These are phyloP conservation scores for Peronosclerospora sorghi DNA, from an alignment of 352 stramenopile species.

Conservation along the genomic window DNA sequence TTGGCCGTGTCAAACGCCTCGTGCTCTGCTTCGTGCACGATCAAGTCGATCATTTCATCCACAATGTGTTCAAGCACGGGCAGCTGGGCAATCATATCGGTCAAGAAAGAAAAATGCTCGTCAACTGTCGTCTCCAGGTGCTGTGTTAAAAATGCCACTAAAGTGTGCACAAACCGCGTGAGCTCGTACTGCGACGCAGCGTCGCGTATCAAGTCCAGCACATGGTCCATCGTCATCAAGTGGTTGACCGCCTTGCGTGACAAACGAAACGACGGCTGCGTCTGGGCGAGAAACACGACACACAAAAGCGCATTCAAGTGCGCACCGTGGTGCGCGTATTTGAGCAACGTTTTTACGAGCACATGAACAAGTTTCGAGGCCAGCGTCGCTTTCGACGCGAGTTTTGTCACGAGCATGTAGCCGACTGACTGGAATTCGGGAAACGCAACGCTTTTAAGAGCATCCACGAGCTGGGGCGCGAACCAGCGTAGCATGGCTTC, in stretches of 20 bases:
- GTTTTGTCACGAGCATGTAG: slow-evolving; percentile 81
- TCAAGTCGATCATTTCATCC: too few relatives aligned
- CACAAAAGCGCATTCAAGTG: slow-evolving; percentile 71
- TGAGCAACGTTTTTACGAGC: slow-evolving; percentile 63
- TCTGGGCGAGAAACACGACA: slow-evolving; percentile 64
- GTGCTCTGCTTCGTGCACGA: too few relatives aligned
- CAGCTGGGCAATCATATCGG: too few relatives aligned
- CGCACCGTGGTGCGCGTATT: slow-evolving; percentile 51
- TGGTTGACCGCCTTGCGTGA: slow-evolving; percentile 48
- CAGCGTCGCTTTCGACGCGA: slow-evolving; percentile 68
- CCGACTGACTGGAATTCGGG: slow-evolving; percentile 70
- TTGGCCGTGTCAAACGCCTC: slow-evolving; percentile 29
- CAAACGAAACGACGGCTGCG: slow-evolving; percentile 54
- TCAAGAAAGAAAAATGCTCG: slow-evolving; percentile 18
- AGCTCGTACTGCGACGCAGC: slow-evolving; percentile 63
- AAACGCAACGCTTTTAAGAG: slow-evolving; percentile 53
- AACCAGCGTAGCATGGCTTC: slow-evolving; percentile 72
- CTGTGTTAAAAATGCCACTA: slow-evolving; percentile 39
- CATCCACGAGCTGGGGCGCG: slow-evolving; percentile 56
- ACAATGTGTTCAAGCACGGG: too few relatives aligned
- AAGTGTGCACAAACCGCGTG: slow-evolving; percentile 50
- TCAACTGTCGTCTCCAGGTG: slow-evolving; percentile 31
- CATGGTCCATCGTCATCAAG: slow-evolving; percentile 52
- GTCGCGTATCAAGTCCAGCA: slow-evolving; percentile 51
- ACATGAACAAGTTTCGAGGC: slow-evolving; percentile 62